These are phyloP conservation scores for Diaporthe sp. DNA, from an alignment of 2,329 filamentous ascomycete genomes.

Conservation along the genomic window DNA sequence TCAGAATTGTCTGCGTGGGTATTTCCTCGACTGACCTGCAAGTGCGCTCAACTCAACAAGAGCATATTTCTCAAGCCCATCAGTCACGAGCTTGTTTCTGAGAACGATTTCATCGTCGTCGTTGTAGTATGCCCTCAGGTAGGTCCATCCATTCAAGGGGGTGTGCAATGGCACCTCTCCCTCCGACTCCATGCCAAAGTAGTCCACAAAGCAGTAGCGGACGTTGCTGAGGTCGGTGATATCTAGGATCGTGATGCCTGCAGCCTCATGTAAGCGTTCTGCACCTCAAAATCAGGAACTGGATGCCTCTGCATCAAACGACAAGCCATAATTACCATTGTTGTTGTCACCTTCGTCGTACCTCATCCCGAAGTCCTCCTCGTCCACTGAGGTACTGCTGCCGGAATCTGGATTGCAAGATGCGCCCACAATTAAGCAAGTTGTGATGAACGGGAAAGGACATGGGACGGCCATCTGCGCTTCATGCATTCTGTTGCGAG, in stretches of 20 bases:
- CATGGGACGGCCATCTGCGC: no score
- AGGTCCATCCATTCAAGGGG: background rate
- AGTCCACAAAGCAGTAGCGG: background rate
- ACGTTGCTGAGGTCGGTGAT: background rate
- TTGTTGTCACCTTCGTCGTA: no score
- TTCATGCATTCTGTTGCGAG: rapidly evolving
- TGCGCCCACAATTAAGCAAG: background rate
- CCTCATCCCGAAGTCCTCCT: background rate
- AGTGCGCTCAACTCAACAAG: background rate
- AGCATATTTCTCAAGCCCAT: background rate
- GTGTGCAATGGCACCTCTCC: background rate
- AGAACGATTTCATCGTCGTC: background rate
- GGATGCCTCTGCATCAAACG: no score
- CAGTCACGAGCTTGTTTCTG: no score
- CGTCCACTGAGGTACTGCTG: rapidly evolving
- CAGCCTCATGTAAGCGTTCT: background rate
- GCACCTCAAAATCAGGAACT: background rate
- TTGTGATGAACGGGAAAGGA: slow-evolving; percentile 1
- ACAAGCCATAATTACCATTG: no score
- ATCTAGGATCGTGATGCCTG: background rate
- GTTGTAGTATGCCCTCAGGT: background rate
- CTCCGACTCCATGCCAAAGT: no score
- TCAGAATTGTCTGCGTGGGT: background rate
- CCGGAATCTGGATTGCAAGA: background rate
- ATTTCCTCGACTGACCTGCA: background rate